Evolutionary conservation across 805 yeast species (phyloP).

Genomic region (Suhomyces sp.): DNA sequence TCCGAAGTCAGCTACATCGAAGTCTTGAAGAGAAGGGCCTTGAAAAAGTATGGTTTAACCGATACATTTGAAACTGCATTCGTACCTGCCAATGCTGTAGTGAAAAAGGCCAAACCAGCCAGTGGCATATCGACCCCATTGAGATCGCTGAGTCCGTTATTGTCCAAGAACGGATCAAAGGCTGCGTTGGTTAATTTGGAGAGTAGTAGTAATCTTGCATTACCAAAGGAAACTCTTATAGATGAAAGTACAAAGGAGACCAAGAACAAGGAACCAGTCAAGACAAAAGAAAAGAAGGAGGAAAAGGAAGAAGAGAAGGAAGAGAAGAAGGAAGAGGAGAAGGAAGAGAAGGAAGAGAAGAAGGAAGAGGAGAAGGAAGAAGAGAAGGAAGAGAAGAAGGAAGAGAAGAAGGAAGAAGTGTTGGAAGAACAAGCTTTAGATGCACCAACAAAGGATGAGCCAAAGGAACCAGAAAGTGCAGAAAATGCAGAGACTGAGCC

Average conservation of each 20-base stretch:
- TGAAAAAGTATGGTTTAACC: constrained; percentile 38
- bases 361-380: constrained; percentile 1
- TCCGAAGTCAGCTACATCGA: constrained; percentile 38
- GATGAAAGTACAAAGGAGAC: constrained; percentile 17
- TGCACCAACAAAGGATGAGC: background rate
- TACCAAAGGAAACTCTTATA: constrained; percentile 44
- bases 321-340: constrained; percentile 2
- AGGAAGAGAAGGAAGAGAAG: background rate
- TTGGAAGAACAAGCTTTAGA: background rate
- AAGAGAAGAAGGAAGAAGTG: constrained; percentile 5
- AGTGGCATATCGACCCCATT: constrained; percentile 11
- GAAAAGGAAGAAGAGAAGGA: constrained; percentile 1
- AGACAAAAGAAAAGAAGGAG: constrained; percentile 1
- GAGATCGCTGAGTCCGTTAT: constrained; percentile 11
- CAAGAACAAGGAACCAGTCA: constrained; percentile 1
- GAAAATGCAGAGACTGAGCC: background rate
- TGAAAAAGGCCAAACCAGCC: constrained; percentile 5
- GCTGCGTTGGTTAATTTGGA: constrained; percentile 26
- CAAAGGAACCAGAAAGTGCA: background rate
- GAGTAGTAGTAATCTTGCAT: constrained; percentile 22
- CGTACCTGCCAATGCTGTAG: constrained; percentile 28
- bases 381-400: constrained; percentile 6
- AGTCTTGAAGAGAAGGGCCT: constrained; percentile 40
- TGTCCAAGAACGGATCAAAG: constrained; percentile 9
- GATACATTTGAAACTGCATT: constrained; percentile 37